phyloP scores from a whole-genome alignment of 2,329 filamentous ascomycete genomes.

The Pseudogymnoascus sp. region DNA sequence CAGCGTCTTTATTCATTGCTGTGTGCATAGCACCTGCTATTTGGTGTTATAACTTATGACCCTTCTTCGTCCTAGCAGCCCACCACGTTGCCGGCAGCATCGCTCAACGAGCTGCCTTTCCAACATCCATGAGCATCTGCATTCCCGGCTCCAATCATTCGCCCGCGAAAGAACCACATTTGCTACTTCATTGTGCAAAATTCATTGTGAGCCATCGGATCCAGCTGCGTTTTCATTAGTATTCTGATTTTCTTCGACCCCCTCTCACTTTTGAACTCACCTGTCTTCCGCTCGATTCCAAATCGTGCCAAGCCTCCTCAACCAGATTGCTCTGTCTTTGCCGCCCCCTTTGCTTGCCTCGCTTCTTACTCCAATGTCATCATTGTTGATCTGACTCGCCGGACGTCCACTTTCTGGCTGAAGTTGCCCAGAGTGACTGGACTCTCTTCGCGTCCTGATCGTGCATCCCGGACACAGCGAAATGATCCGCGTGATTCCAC shows the following conservation, averaged over 20 bases:
- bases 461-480: background rate
- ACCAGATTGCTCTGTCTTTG: background rate
- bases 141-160: background rate
- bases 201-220: conserved; percentile 1
- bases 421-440: background rate
- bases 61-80: background rate
- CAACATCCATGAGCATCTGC: background rate
- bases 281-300: background rate
- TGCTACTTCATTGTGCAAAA: background rate
- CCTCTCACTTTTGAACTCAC: background rate
- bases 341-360: background rate
- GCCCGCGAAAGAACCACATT: background rate
- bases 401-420: background rate
- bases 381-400: background rate
- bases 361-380: background rate
- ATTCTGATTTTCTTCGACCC: background rate
- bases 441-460: background rate
- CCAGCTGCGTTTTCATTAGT: background rate
- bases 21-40: background rate
- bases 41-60: background rate
- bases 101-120: background rate
- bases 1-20: background rate
- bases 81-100: background rate
- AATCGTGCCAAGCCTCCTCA: background rate
- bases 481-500: background rate